These are phyloP conservation scores for Diplocarpon rosae DNA, from an alignment of 2,329 filamentous ascomycete species.

Conservation along the genomic window DNA sequence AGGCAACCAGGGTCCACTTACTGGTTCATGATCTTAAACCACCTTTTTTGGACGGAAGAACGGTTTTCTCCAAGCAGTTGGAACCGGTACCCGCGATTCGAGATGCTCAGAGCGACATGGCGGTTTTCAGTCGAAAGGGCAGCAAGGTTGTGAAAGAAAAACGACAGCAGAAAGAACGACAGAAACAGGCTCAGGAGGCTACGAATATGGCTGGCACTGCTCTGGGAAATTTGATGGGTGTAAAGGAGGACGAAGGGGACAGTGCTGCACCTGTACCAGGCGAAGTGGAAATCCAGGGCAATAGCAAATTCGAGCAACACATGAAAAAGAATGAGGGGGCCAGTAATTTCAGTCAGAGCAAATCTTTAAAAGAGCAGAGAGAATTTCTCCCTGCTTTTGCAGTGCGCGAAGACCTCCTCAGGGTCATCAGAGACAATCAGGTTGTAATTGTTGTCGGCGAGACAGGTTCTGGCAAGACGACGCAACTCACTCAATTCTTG, in stretches of 20 bases:
- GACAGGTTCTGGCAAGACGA: conserved; percentile 95
- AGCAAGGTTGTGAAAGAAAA: conserved; percentile 87
- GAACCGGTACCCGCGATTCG: conserved; percentile 89
- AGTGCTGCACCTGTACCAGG: conserved; percentile 69
- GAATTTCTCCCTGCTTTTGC: conserved; percentile 94
- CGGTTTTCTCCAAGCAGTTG: conserved; percentile 92
- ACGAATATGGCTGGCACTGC: conserved; percentile 88
- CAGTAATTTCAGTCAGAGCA: conserved; percentile 87
- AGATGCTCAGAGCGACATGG: conserved; percentile 96
- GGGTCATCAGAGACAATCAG: conserved; percentile 92
- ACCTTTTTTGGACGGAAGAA: conserved; percentile 89
- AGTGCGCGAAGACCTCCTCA: conserved; percentile 81
- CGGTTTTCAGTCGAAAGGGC: conserved; percentile 91
- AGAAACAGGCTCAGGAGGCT: conserved; percentile 88
- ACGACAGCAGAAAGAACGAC: conserved; percentile 82
- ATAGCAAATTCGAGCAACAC: conserved; percentile 79
- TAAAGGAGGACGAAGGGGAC: conserved; percentile 87
- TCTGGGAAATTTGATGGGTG: conserved; percentile 87
- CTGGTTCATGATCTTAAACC: conserved; percentile 89
- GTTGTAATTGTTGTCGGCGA: conserved; percentile 95
- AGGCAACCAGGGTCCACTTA: conserved; percentile 78
- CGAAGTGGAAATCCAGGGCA: conserved; percentile 53
- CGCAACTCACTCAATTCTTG: conserved; percentile 90
- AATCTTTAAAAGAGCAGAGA: conserved; percentile 79
- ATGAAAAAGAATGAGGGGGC: conserved; percentile 79